Evolutionary conservation across 257 asterid genomes (phyloP), one percentile per base, ranked within the genome.

Genomic region (Petrea volubilis): DNA sequence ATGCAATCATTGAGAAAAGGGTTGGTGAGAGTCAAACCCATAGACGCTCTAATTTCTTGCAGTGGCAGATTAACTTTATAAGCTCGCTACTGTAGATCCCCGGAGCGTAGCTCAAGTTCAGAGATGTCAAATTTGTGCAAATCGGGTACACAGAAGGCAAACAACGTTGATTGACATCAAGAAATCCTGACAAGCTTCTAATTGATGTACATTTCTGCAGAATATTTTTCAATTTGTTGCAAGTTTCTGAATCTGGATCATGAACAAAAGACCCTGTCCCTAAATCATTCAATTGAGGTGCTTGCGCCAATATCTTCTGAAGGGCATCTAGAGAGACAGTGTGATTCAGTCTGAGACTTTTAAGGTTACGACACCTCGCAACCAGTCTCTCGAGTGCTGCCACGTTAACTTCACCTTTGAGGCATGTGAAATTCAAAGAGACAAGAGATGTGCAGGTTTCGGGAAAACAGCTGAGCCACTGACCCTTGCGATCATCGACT

Each of bases 391-490:
- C 91, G 15, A 88, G 82, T 58, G 88, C 80, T 25, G 77, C 68
- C 69, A 77, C 34, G 36, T 79, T 83, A 59, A 88, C 86, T 73
- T 80, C 88, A 62, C 95, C 95, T 60, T 80, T 88, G 57, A 83
- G 88, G 78, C 87, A 88, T 31, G 88, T 88, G 66, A 88, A 88
- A 64, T 85, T 88, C 70, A 85, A 73, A 1, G 91, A 83, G 63
- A 82, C 83, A 1, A 88, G 91, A 38, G 91, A 81, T 11, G 83
- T 88, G 80, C 83, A 83, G 65, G 78, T 78, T 12, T 88, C 86
- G 0, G 91, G 95, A 59, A 85, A 85, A 67, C 83, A 84, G 65
- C 90, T 85, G 15, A 88, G 88, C 95, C 95, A 88, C 73, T 82
- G 92, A 65, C 95, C 92, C 74, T 84, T 83, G 17, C 66, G 81